Percentiles rank a stretch among this genome's conserved stretches.
These are phyloP conservation scores for Phialophora tarda DNA, from an alignment of 2,329 filamentous ascomycete genomes.

Conservation along the genomic window DNA sequence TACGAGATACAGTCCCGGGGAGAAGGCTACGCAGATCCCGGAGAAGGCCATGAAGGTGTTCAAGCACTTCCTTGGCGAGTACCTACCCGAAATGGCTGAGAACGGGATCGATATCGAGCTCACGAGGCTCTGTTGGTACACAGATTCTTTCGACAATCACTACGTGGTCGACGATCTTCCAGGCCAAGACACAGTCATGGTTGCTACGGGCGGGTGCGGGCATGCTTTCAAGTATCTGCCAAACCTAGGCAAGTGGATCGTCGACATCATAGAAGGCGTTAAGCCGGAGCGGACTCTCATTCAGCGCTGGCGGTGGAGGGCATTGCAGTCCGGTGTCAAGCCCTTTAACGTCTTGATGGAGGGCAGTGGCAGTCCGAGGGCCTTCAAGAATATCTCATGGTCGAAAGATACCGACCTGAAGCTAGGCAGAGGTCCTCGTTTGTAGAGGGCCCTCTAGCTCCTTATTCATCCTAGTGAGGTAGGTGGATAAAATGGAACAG, in stretches of 20 bases:
- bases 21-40: constrained; percentile 24
- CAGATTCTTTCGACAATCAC: constrained; percentile 61
- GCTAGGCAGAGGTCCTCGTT: constrained; percentile 14
- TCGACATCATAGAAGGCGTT: constrained; percentile 57
- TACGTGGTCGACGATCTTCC: constrained; percentile 62
- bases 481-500: no score
- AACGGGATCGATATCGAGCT: constrained; percentile 49
- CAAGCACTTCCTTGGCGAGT: constrained; percentile 47
- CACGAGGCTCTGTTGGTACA: constrained; percentile 62
- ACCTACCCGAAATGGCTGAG: constrained; percentile 52
- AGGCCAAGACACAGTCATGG: constrained; percentile 57
- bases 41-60: constrained; percentile 41
- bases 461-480: no score
- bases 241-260: constrained; percentile 61
- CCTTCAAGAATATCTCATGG: constrained; percentile 30
- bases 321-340: constrained; percentile 22
- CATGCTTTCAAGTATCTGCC: constrained; percentile 69
- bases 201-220: constrained; percentile 66
- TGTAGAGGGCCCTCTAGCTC: no score
- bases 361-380: constrained; percentile 31
- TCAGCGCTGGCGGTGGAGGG: constrained; percentile 40
- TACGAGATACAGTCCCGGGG: constrained; percentile 46
- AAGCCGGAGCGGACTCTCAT: constrained; percentile 42
- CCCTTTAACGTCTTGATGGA: constrained; percentile 39
- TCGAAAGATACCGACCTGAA: constrained; percentile 24